Evolutionary conservation across 1,284 basidiomycete species (phyloP).

Genomic region (Ustilago xerochloae): DNA sequence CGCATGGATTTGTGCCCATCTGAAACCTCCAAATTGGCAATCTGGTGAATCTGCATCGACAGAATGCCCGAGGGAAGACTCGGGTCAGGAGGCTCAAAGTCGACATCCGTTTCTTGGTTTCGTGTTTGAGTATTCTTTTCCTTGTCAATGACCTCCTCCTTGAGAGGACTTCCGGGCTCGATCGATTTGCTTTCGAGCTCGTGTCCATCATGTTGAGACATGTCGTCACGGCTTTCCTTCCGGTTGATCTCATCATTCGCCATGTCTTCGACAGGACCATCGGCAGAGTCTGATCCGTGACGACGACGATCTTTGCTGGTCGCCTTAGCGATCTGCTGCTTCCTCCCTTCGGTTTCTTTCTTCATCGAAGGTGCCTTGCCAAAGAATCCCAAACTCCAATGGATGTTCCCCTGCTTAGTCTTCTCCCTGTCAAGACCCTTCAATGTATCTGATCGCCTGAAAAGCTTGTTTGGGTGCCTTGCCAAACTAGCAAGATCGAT

Average conservation of each 20-base stretch:
- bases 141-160: constrained; percentile 7
- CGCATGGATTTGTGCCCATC: constrained; percentile 56
- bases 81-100: constrained; percentile 46
- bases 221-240: not conserved
- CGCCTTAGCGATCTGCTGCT: not conserved
- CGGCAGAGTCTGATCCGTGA: not conserved
- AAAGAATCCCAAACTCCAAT: constrained; percentile 50
- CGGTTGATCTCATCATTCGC: not conserved
- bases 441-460: constrained; percentile 26
- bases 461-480: constrained; percentile 48
- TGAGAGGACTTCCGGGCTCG: constrained; percentile 13
- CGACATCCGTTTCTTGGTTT: constrained; percentile 29
- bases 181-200: constrained; percentile 14
- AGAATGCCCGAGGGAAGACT: constrained; percentile 41
- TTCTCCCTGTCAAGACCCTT: constrained; percentile 43
- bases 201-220: constrained; percentile 4
- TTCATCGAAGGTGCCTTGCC: constrained; percentile 29
- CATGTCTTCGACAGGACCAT: not conserved
- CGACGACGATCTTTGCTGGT: too few relatives aligned
- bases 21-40: constrained; percentile 66
- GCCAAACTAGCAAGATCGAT: constrained; percentile 69
- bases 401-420: constrained; percentile 48
- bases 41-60: constrained; percentile 55
- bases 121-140: constrained; percentile 36
- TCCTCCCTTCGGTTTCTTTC: not conserved